Percentiles rank a stretch among this genome's conserved stretches.
These are phyloP conservation scores for Sonneratia alba DNA, from an alignment of 345 rosid species.

Conservation along the genomic window DNA sequence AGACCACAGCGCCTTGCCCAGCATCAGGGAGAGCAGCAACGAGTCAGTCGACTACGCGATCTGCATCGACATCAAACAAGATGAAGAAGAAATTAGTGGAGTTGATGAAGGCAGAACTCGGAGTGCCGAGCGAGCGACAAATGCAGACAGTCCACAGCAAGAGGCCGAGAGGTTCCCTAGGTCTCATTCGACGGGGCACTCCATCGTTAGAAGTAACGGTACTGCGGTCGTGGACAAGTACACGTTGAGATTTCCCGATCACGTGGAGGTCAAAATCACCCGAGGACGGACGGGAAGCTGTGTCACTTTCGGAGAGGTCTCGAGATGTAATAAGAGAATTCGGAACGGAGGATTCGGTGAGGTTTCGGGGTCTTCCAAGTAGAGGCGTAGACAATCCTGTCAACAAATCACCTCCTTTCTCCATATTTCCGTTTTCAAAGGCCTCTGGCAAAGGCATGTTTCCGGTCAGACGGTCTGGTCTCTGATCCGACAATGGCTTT, in stretches of 20 bases:
- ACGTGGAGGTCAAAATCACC: constrained; percentile 38
- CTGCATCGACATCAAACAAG: constrained; percentile 32
- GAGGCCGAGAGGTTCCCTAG: constrained; percentile 32
- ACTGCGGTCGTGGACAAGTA: constrained; percentile 34
- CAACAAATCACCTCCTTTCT: too few species aligned
- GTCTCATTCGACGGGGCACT: constrained; percentile 78
- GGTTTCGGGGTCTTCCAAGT: constrained; percentile 3
- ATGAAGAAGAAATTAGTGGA: constrained; percentile 1
- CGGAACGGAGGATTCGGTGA: background rate
- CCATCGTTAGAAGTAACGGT: constrained; percentile 21
- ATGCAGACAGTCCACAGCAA: background rate
- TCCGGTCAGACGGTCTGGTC: too few species aligned
- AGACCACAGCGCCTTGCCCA: constrained; percentile 7
- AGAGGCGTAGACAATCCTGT: background rate
- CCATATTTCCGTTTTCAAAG: too few species aligned
- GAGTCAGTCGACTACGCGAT: constrained; percentile 15
- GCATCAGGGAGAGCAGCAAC: constrained; percentile 7
- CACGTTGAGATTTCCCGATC: constrained; percentile 45
- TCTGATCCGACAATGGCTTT: too few species aligned
- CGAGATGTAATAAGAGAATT: background rate
- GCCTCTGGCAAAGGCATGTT: too few species aligned
- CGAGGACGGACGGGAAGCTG: constrained; percentile 60
- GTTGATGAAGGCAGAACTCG: constrained; percentile 10
- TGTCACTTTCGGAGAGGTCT: constrained; percentile 44
- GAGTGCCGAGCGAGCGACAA: constrained; percentile 4